phyloP scores from a whole-genome alignment of 768 basidiomycete genomes.

The Podaxis mareebaensis region DNA sequence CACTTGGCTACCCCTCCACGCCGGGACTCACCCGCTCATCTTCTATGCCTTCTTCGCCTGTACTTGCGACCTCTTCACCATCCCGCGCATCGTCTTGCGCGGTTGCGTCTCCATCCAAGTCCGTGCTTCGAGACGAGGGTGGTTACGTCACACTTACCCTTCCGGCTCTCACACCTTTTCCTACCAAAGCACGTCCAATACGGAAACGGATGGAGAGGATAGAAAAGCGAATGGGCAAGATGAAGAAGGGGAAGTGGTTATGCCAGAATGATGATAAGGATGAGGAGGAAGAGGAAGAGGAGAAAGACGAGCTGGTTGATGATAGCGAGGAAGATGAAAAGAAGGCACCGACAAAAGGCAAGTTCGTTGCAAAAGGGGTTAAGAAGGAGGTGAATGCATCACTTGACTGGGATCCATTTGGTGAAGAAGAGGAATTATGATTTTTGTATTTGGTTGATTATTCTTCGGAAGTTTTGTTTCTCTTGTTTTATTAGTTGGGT shows the following conservation, averaged over 20 bases:
- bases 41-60: conserved; percentile 17
- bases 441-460: background rate
- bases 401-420: conserved; percentile 31
- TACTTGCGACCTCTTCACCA: conserved; percentile 11
- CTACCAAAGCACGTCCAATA: conserved; percentile 37
- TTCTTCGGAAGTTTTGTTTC: background rate
- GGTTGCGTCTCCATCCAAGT: conserved; percentile 16
- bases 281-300: conserved; percentile 26
- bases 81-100: conserved; percentile 5
- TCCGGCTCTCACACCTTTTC: conserved; percentile 38
- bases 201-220: conserved; percentile 35
- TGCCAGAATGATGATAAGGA: conserved; percentile 31
- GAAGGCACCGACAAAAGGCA: background rate
- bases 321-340: conserved; percentile 16
- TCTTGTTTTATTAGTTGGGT: background rate
- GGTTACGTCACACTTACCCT: conserved; percentile 17
- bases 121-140: conserved; percentile 15
- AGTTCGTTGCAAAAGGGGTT: conserved; percentile 8
- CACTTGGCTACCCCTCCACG: conserved; percentile 18
- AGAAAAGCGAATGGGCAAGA: conserved; percentile 28
- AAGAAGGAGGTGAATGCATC: conserved; percentile 16
- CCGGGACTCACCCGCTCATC: conserved; percentile 21
- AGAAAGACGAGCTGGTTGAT: conserved; percentile 20
- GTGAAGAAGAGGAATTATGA: conserved; percentile 31
- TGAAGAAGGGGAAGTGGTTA: conserved; percentile 34